A percentile compares a stretch with the other conserved stretches of the same genome.
These are phyloP conservation scores for Delonix regia DNA, from an alignment of 306 rosid species.

Conservation along the genomic window DNA sequence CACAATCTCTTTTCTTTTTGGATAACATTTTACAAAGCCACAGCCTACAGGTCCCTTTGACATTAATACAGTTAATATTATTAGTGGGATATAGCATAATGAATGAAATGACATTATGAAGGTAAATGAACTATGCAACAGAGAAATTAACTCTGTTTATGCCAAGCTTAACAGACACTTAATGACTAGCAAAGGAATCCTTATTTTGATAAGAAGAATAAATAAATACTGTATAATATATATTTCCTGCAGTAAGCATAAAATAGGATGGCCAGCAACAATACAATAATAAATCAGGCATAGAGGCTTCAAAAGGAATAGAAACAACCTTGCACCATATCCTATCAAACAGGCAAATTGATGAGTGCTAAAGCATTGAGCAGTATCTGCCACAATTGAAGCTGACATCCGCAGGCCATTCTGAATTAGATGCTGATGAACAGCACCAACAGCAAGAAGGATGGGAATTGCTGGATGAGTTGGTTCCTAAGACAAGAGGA, in stretches of 20 bases:
- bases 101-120: conserved; percentile 24
- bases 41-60: not conserved
- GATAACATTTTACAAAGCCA: not conserved
- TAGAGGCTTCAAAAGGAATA: conserved; percentile 24
- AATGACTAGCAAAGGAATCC: conserved; percentile 15
- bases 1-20: not conserved
- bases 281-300: conserved; percentile 15
- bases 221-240: not conserved
- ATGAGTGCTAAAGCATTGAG: conserved; percentile 99
- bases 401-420: conserved; percentile 95
- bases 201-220: not conserved
- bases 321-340: conserved; percentile 95
- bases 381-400: conserved; percentile 86
- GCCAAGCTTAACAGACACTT: conserved; percentile 4
- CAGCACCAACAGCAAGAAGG: conserved; percentile 98
- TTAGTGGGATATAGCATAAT: not conserved
- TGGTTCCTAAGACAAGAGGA: conserved; percentile 61
- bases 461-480: conserved; percentile 94
- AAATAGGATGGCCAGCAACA: conserved; percentile 23
- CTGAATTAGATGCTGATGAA: conserved; percentile 96
- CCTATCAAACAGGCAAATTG: conserved; percentile 98
- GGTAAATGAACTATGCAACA: conserved; percentile 25
- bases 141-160: conserved; percentile 18
- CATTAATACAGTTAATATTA: not conserved
- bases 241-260: conserved; percentile 2